Conservation (phyloP, 805 yeast genomes). For the Saccharomyces eubayanus region DNA sequence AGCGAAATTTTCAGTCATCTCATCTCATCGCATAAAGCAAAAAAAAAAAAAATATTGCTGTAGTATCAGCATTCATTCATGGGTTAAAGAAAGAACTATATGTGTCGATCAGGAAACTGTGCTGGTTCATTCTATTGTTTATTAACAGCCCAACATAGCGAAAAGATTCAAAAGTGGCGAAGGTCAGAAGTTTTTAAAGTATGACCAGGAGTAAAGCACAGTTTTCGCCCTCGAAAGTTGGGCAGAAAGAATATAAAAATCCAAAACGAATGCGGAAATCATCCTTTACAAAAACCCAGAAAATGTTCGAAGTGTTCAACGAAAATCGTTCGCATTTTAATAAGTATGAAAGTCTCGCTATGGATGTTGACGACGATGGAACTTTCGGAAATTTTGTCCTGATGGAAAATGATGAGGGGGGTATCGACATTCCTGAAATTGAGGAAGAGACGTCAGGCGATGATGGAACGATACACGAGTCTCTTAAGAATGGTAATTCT, state of each 20-base stretch:
- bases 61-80: not conserved
- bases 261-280: slow-evolving; percentile 26
- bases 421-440: slow-evolving; percentile 6
- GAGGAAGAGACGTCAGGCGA: slow-evolving; percentile 3
- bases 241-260: not conserved
- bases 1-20: not conserved
- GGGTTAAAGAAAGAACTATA: not conserved
- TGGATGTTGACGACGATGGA: slow-evolving; percentile 10
- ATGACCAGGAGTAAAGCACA: not conserved
- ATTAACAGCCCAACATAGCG: not conserved
- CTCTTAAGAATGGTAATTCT: slow-evolving; percentile 14
- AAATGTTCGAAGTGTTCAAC: slow-evolving; percentile 25
- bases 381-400: not conserved
- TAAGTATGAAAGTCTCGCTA: slow-evolving; percentile 21
- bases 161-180: not conserved
- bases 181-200: not conserved
- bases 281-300: slow-evolving; percentile 25
- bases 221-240: not conserved
- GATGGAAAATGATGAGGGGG: slow-evolving; percentile 1
- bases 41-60: not conserved
- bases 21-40: not conserved
- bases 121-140: not conserved
- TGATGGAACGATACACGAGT: not conserved
- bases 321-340: slow-evolving; percentile 19
- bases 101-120: not conserved